Conservation (phyloP, 2,329 filamentous ascomycete genomes). For the Ophiobolus disseminans region DNA sequence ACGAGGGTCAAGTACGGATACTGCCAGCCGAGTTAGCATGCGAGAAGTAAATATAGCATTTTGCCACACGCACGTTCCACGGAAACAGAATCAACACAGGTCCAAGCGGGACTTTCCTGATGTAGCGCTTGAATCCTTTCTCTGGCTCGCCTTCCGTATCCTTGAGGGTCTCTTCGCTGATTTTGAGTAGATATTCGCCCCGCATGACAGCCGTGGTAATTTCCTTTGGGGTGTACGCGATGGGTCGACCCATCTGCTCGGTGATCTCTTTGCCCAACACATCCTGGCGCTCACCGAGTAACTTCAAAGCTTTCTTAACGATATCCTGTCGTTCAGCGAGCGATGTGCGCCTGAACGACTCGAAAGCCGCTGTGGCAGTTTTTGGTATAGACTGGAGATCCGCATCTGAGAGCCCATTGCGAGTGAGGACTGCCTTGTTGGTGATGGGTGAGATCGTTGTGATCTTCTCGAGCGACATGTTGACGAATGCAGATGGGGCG, state of each 20-base stretch:
- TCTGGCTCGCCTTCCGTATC: slow-evolving; percentile 84
- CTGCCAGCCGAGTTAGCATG: slow-evolving; percentile 56
- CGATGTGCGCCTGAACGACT: slow-evolving; percentile 75
- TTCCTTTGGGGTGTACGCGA: slow-evolving; percentile 84
- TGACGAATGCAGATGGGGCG: slow-evolving; percentile 21
- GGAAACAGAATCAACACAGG: slow-evolving; percentile 90
- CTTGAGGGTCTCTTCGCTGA: slow-evolving; percentile 78
- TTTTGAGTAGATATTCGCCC: slow-evolving; percentile 83
- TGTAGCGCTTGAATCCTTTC: slow-evolving; percentile 87
- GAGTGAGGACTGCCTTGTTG: slow-evolving; percentile 81
- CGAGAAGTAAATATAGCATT: slow-evolving; percentile 8
- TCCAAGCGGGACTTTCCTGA: slow-evolving; percentile 86
- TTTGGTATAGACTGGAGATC: slow-evolving; percentile 77
- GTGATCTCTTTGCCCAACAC: slow-evolving; percentile 84
- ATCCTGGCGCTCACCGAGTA: slow-evolving; percentile 75
- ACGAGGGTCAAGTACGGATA: slow-evolving; percentile 94
- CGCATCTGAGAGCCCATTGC: slow-evolving; percentile 73
- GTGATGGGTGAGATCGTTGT: slow-evolving; percentile 90
- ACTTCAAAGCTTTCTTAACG: slow-evolving; percentile 77
- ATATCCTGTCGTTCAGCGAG: slow-evolving; percentile 80
- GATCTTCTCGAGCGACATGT: slow-evolving; percentile 64
- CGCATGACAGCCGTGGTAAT: slow-evolving; percentile 84
- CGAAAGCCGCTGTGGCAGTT: slow-evolving; percentile 76
- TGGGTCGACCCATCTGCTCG: slow-evolving; percentile 93
- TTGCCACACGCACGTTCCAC: slow-evolving; percentile 79